Base-by-base conservation (phyloP, 371 early-diverging fungal species). In the Chytridiales sp. region DNA sequence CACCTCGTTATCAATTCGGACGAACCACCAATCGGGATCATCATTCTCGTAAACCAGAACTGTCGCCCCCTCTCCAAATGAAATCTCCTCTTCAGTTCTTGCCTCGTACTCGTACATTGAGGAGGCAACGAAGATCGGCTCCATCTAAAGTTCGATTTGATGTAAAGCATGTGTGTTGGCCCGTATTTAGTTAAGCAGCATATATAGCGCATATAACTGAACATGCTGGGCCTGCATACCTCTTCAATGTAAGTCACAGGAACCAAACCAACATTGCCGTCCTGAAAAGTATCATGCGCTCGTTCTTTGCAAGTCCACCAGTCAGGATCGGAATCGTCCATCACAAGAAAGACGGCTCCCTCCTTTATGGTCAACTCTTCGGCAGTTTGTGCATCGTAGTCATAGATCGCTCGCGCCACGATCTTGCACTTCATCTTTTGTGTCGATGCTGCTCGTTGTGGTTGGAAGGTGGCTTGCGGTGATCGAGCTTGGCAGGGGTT, bases 71-170 rank as follows among this genome's bases (percentile, higher is more conserved):
- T 96, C 92, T 32, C 76, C 70, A 61, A 96, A 81, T 43, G 77
- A 72, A 54, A 95, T 76, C 75, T 95, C 96, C 50, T 94, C 95
- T 64, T 85, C 87, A 34, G 87, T 89, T 40, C 83, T 79, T 30
- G 95, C 88, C 43, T 83, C 83, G 74, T 95, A 96, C 67, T 88
- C 87, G 65, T 94, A 94, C n/a, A 87, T 69, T 15, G 88, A 85
- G 47, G 59, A 58, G 21, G 59, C 71, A 19, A 54, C 31, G 22
- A 55, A 39, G 5, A 59, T 30, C n/a, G 71, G 71, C 17, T 59
- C 47, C 22, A 67, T 62, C 74, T 73, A 47, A 4, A 15, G 11
- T n/a, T n/a, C 19, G 19, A 19, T 40, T 40, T 40, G 40, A 40
- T 15, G n/a, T 17, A 19, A 15, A 40, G 40, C 17, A 1, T 2